Evolutionary conservation across 225 moss, liverwort and hornwort species (phyloP).

Genomic region (Bryum argenteum): DNA sequence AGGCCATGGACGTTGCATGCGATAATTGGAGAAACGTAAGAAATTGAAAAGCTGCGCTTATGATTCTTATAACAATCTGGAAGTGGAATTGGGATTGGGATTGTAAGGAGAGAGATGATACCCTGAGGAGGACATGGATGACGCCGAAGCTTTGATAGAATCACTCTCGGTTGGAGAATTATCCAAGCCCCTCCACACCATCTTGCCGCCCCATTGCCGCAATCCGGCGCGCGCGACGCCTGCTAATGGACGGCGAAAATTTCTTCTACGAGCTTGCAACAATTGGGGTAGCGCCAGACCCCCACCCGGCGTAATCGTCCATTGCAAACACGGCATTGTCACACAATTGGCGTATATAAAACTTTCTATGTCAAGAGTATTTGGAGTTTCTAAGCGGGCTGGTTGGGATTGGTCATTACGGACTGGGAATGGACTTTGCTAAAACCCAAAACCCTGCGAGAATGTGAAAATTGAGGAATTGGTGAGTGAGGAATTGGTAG

Average conservation of each 20-base stretch:
- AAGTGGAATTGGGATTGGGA: too few species aligned
- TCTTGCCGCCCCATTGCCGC: slow-evolving; percentile 50
- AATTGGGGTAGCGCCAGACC: slow-evolving; percentile 28
- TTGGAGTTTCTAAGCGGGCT: background rate
- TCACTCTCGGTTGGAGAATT: slow-evolving; percentile 19
- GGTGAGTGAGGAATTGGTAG: too few species aligned
- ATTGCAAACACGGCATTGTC: slow-evolving; percentile 48
- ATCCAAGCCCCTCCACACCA: slow-evolving; percentile 43
- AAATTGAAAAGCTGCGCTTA: too few species aligned
- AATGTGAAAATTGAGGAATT: too few species aligned
- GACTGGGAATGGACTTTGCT: too few species aligned
- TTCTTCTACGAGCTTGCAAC: slow-evolving; percentile 18
- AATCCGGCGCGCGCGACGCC: slow-evolving; percentile 37
- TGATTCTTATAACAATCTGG: too few species aligned
- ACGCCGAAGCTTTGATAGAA: slow-evolving; percentile 38
- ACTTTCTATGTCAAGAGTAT: too few species aligned
- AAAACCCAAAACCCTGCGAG: background rate
- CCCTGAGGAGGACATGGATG: slow-evolving; percentile 48
- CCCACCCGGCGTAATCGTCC: slow-evolving; percentile 29
- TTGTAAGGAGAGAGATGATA: slow-evolving; percentile 14
- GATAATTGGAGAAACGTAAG: too few species aligned
- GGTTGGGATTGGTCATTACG: background rate
- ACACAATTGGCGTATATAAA: background rate
- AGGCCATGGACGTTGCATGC: too few species aligned
- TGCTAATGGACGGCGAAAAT: background rate